Evolutionary conservation across 495 filamentous ascomycete genomes (phyloP), one percentile per base, ranked within the genome.

Genomic region (Geopyxis carbonaria): DNA sequence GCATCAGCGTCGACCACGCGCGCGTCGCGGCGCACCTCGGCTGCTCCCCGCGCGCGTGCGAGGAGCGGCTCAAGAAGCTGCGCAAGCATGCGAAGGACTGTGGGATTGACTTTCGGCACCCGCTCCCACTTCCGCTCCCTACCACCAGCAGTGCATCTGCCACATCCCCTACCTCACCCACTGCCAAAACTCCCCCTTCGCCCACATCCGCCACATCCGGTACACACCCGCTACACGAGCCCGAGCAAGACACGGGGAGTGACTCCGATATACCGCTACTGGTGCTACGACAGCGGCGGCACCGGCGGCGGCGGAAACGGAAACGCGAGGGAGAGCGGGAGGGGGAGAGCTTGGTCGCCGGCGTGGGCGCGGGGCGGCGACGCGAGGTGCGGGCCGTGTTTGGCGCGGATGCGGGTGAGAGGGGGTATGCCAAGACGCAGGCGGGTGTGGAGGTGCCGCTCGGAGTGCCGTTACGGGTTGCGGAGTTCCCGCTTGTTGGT

Each of bases 31-130:
- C 43, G 31, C 49, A 44, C 4, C 31, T 57, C 19, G 55, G 55
- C 15, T 57, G 55, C n/a, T 48, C 46, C n/a, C 43, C 55, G 2
- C 43, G 55, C 5, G 55, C 55, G 5, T 57, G 57, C 13, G 46
- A 55, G 13, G 46, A 51, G 19, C 44, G 55, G 15, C 35, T 57
- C 13, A 55, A 56, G 37, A 57, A 57, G 31, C 44, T 58, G 20
- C 43, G 50, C 11, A 58, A 51, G 36, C 30, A 51, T 13, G 45
- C 36, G 8, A 51, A 50, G 34, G 50, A 45, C 22, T 43, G 51
- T 20, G 51, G 49, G 2, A 48, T 53, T 23, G 49, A 48, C 18
- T 21, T 31, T 13, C 41, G 45, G 33, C 6, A 4, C 10, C 27
- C 32, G 9, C 20, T 20, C 22, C 6, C 27, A n/a, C 16, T n/a